These are phyloP conservation scores for Pseudoscleropodium purum DNA, from an alignment of 225 moss, liverwort and hornwort species.

Conservation along the genomic window DNA sequence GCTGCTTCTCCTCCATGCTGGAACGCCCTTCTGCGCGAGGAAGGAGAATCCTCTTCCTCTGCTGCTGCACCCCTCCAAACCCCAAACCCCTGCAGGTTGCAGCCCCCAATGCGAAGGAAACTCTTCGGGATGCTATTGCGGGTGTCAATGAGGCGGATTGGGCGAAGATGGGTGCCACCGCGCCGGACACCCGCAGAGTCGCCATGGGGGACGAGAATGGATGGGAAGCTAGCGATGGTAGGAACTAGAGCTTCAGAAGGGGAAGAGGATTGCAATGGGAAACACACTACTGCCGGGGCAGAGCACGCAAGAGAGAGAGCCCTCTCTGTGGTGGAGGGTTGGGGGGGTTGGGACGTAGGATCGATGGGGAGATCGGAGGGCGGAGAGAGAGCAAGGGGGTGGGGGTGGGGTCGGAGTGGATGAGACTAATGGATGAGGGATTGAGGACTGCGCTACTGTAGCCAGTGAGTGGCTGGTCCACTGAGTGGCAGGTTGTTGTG, in stretches of 20 bases:
- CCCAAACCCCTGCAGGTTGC: neutral
- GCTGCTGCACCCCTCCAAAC: neutral
- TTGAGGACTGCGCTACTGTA: neutral
- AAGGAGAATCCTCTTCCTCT: neutral
- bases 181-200: slow-evolving; percentile 2
- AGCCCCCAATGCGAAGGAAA: neutral
- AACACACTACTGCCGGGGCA: neutral
- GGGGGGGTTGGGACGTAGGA: neutral
- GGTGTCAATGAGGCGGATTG: neutral
- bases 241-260: neutral
- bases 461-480: too few species aligned
- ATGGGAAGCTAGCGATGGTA: neutral
- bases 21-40: slow-evolving; percentile 9
- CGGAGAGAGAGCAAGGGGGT: neutral
- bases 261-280: neutral
- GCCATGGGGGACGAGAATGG: neutral
- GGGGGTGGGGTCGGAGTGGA: neutral
- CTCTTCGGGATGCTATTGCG: neutral
- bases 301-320: neutral
- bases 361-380: neutral
- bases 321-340: neutral
- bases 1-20: slow-evolving; percentile 18
- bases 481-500: neutral
- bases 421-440: neutral
- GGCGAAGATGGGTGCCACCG: neutral